Evolutionary conservation across 179 eudicot genomes (phyloP), one percentile per base, ranked within the genome.

Genomic region (Drosera spatulata): DNA sequence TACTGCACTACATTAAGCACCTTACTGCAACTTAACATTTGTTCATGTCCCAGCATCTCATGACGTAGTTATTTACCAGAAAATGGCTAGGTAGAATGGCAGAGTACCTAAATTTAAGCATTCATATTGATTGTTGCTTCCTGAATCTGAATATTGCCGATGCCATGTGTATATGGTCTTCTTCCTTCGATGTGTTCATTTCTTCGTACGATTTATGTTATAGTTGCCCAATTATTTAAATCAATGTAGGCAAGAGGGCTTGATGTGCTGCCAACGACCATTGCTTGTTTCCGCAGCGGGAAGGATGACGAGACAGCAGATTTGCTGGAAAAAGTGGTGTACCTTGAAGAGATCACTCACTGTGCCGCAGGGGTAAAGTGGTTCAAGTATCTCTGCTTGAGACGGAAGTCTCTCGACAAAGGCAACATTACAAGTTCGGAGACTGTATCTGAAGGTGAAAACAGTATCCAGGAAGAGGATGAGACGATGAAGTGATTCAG

Each of bases 331-430:
- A 80, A 63, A 1, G 82, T 88, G 41, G 62, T 91, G 47, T 91
- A 88, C 62, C 98, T 91, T 2, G 96, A 91, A 67, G 98, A 91
- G 58, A 80, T 91, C 15, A 88, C 95, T 40, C 96, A 91, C 62
- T 91, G 98, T 64, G 95, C 96, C 64, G 91, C 96, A 48, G 98
- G 98, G 41, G 76, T 91, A 39, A 85, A 74, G 79, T 91, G 96
- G 98, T 91, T 91, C 67, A 85, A 70, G 69, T 85, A 85, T 78
- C 80, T 88, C 59, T 86, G 82, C 71, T 64, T 61, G 55, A 77
- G 96, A 69, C 77, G 80, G 3, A 73, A n/a, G 74, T 47, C 59
- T 63, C 47, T 65, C 14, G 55, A 56, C 63, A 38, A 50, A 43
- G 67, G 66, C 22, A 42, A 48, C 8, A 48, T 42, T 10, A 45